Evolutionary conservation across 768 basidiomycete species (phyloP), one percentile per base, ranked within the genome.

Genomic region (Leccinellum albellum): DNA sequence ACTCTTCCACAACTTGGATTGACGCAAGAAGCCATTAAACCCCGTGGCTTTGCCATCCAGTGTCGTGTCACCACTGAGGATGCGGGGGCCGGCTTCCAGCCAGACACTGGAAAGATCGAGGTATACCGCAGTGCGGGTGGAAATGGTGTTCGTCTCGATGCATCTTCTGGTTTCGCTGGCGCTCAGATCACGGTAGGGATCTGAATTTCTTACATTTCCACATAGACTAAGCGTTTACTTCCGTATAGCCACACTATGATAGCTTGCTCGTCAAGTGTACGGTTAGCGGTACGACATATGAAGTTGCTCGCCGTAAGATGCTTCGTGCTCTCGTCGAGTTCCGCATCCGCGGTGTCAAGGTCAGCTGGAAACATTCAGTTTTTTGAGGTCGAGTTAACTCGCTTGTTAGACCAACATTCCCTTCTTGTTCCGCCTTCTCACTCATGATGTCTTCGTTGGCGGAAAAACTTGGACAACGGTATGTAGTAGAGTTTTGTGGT

Each of bases 31-130:
- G 89, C 93, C 53, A 94, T 99, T 72, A 88, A 87, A 59, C 94
- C 92, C 75, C 89, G 97, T 57, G 97, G 97, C 32, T 98, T 91
- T 70, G 96, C 97, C 2, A 98, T 99, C 58, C 97, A 99, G 70
- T 97, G 94, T 74, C 95, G 97, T 75, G 82, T 99, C 74, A 98
- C 97, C 44, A 98, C 97, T 24, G 97, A 99, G 76, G 96, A 99
- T 71, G 85, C 97, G 14, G 86, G 89, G n/a, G 68, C 82, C 44
- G 82, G 79, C 62, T 98, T 99, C 89, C 94, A 97, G 73, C 97
- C 97, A 23, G 97, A 99, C 73, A 98, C 93, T 4, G 97, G 97
- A 62, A 99, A 99, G 75, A 98, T 99, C 61, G 97, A 98, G 67
- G 97, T 99, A 23, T 99, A 99, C 77, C 89, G 97, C 60, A 94